phyloP scores from a whole-genome alignment of 2,329 filamentous ascomycete species.

The Penicillium sclerotiorum region DNA sequence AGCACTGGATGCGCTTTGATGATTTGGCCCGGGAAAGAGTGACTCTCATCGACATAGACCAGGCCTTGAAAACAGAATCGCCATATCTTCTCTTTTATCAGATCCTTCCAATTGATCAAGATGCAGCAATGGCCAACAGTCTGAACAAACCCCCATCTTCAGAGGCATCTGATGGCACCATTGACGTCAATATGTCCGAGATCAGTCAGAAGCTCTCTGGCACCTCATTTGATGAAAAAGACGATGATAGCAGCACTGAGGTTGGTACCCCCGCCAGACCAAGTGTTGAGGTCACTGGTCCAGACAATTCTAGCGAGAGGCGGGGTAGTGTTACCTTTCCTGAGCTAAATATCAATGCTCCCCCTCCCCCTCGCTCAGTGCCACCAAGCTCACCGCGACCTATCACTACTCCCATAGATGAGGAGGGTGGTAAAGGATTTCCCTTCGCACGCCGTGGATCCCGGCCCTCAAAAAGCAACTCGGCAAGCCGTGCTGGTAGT shows the following conservation, averaged over 20 bases:
- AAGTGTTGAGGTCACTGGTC: slow-evolving; percentile 42
- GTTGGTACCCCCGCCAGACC: slow-evolving; percentile 33
- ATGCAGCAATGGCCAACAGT: slow-evolving; percentile 44
- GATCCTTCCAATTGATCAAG: slow-evolving; percentile 81
- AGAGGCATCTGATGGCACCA: slow-evolving; percentile 27
- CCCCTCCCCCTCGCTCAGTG: slow-evolving; percentile 19
- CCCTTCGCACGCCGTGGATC: slow-evolving; percentile 34
- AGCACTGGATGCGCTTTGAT: slow-evolving; percentile 89
- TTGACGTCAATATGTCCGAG: slow-evolving; percentile 23
- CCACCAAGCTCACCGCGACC: slow-evolving; percentile 30
- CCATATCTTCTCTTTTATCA: slow-evolving; percentile 96
- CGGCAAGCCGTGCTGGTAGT: slow-evolving; percentile 39
- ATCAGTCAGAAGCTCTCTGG: slow-evolving; percentile 22
- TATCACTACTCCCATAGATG: slow-evolving; percentile 29
- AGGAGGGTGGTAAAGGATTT: slow-evolving; percentile 22
- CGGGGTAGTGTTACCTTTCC: slow-evolving; percentile 34
- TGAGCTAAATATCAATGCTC: slow-evolving; percentile 14
- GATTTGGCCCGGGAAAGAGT: slow-evolving; percentile 78
- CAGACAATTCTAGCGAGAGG: slow-evolving; percentile 27
- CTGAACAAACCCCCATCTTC: slow-evolving; percentile 39
- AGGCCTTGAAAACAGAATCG: slow-evolving; percentile 80
- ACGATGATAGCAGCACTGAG: slow-evolving; percentile 23
- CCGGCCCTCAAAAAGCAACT: slow-evolving; percentile 33
- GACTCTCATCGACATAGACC: slow-evolving; percentile 73
- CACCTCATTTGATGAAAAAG: slow-evolving; percentile 16